These are phyloP conservation scores for Trichoderma koningiopsis DNA, from an alignment of 2,329 filamentous ascomycete species.

Conservation along the genomic window DNA sequence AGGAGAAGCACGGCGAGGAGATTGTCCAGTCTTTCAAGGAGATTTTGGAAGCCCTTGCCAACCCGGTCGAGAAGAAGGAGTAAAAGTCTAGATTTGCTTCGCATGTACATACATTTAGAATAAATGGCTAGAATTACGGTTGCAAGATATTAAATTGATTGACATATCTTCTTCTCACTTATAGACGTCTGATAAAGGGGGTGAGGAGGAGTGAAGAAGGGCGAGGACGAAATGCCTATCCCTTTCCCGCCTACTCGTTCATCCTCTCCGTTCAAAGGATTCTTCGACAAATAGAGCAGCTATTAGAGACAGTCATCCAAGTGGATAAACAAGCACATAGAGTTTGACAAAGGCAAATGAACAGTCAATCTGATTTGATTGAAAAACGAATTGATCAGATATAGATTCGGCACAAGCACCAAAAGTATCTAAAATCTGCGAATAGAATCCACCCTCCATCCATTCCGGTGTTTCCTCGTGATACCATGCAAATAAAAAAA, in stretches of 20 bases:
- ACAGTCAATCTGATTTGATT: not conserved
- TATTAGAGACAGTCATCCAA: not conserved
- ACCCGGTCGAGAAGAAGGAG: slow-evolving; percentile 22
- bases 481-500: slow-evolving; percentile 13
- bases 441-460: slow-evolving; percentile 7
- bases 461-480: slow-evolving; percentile 6
- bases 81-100: not conserved
- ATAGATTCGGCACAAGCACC: not conserved
- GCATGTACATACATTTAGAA: not conserved
- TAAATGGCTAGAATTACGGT: not conserved
- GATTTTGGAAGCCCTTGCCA: slow-evolving; percentile 14
- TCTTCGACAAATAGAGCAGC: not conserved
- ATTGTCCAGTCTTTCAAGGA: slow-evolving; percentile 22
- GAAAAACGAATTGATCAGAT: not conserved
- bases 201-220: not conserved
- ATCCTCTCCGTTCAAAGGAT: not conserved
- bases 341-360: not conserved
- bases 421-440: not conserved
- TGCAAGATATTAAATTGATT: no score
- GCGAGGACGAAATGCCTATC: not conserved
- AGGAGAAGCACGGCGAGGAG: slow-evolving; percentile 9
- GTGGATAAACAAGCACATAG: not conserved
- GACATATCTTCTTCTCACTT: not conserved
- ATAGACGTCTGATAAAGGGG: not conserved
- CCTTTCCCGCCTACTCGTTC: not conserved